A percentile compares a stretch with the other conserved stretches of the same genome.
Conservation (phyloP, 1,284 basidiomycete genomes). For the Apiotrichum veenhuisii region DNA sequence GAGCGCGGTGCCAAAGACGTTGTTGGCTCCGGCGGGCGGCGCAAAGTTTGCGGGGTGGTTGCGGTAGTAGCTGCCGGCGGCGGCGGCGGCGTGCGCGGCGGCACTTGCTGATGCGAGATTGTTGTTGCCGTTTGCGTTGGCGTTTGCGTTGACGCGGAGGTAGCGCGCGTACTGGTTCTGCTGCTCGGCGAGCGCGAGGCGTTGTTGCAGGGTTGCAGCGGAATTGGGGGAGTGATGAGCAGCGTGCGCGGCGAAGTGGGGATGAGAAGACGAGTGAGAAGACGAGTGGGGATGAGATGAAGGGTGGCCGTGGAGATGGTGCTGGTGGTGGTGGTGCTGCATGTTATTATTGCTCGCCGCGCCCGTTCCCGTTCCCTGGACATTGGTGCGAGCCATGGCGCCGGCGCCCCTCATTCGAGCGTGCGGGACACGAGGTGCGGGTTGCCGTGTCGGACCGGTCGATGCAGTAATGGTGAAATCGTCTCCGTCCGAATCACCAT, state of each 20-base stretch:
- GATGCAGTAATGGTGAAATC: constrained; percentile 13
- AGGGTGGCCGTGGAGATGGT: not conserved
- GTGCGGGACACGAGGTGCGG: not conserved
- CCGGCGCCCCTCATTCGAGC: not conserved
- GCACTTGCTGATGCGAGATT: not conserved
- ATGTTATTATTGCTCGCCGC: not conserved
- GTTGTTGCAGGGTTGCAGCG: not conserved
- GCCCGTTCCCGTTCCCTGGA: not conserved
- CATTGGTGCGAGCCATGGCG: not conserved
- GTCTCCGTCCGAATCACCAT: not conserved
- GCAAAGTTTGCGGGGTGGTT: not conserved
- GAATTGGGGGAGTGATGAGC: no score
- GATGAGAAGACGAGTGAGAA: not conserved
- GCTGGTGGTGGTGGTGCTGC: no score
- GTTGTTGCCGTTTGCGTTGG: not conserved
- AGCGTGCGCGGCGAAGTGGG: no score
- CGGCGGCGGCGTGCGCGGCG: not conserved
- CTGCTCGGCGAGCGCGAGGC: not conserved
- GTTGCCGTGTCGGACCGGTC: not conserved
- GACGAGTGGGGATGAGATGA: not conserved
- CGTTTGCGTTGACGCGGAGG: not conserved
- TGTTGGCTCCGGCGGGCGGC: no score
- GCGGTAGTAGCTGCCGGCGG: not conserved
- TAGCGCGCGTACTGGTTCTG: no score
- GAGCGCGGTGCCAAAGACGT: no score